Evolutionary conservation across 139 green algal genomes (phyloP), one percentile per base, ranked within the genome.

Genomic region (Marvania coccoides): DNA sequence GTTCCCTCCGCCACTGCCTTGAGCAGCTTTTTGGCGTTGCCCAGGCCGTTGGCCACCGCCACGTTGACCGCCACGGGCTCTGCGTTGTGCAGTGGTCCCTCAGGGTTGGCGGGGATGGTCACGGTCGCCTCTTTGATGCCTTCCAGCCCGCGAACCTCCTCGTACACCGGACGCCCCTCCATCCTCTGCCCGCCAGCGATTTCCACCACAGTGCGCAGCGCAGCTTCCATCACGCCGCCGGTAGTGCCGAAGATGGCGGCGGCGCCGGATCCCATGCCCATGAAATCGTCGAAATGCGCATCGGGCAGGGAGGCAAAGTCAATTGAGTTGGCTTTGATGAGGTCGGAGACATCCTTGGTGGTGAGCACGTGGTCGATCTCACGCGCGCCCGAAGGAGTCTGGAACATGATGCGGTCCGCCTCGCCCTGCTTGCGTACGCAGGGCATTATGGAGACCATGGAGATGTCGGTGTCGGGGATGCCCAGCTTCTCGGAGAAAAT

Each of bases 21-120:
- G 46, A 90, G 73, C 15, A 90, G 56, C 71, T 86, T 87, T 79
- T 88, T 88, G 45, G 84, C 84, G 58, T 87, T 88, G 61, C 82
- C 84, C 24, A 90, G 72, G 40, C 82, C 82, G 63, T 90, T 90
- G 30, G 79, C 82, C 14, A 90, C 81, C 4, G 75, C 81, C 10
- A 88, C 73, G 42, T 72, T 70, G 33, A 90, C 57, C 0, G 69
- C 35, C 28, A 81, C 65, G 33, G 65, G 58, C 42, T 72, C 58
- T 3, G 28, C 47, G 61, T 71, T 76, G 69, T 71, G 61, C 30
- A 79, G 42, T 28, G 71, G 65, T 12, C 58, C 62, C 31, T 72
- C 67, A 19, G 59, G 37, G 8, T 71, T 57, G 1, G 81, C 70
- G 33, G 60, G 38, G 23, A 90, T 63, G 6, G 29, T 69, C 12